Evolutionary conservation across 148 eudicot genomes (phyloP), one percentile per base, ranked within the genome.

Genomic region (Diospyros kaki): DNA sequence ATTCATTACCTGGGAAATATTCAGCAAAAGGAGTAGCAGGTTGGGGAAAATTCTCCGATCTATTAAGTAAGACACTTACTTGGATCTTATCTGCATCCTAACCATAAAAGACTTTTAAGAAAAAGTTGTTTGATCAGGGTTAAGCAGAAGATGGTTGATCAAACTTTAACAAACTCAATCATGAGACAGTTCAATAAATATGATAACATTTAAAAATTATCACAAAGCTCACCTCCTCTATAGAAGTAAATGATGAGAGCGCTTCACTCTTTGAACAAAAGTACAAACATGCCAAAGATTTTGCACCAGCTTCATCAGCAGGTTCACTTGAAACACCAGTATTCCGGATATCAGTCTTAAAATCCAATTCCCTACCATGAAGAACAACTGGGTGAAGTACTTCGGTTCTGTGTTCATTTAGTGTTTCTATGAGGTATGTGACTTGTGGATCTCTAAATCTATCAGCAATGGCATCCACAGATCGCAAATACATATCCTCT

Each of bases 11-110:
- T 75, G 97, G 94, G 82, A 76, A 88, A 72, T 85, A 91, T 77
- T 90, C 86, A 9, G 88, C 97, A 68, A 84, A 14, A 43, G 99
- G 99, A 2, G 92, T 91, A 75, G 78, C 72, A 77, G 83, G 78
- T 85, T 85, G 81, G 15, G 77, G 54, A 72, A 88, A 75, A 61
- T 72, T 85, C n/a, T 51, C 85, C 39, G 96, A 86, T 76, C 85
- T 89, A 76, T 88, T 86, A 43, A 79, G 74, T 73, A 90, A 74
- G 77, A 86, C 73, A 79, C 80, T 86, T 73, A 89, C 93, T 79
- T 84, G 87, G 73, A 95, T 88, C 80, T 77, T 84, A 84, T 91
- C 97, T 90, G 96, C 97, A 93, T 84, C 83, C 99, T 95, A 86
- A 76, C 81, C 72, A 87, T 58, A 83, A 7, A 73, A 79, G 73